A percentile compares a stretch with the other conserved stretches of the same genome.
These are phyloP conservation scores for Esteya vermicola DNA, from an alignment of 2,329 filamentous ascomycete genomes.

Conservation along the genomic window DNA sequence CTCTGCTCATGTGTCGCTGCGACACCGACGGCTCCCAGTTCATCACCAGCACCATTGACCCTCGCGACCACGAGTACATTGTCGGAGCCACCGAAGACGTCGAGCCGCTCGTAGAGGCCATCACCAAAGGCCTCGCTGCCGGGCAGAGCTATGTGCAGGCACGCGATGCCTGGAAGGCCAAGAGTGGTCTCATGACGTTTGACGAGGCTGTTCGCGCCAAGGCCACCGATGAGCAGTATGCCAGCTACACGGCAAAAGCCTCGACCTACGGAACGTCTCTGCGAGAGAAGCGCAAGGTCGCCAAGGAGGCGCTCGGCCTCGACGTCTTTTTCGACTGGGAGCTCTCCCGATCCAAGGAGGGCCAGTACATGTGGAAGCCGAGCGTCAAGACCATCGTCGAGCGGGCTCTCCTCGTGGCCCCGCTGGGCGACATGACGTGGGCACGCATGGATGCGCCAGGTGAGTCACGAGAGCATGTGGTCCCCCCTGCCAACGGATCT, in stretches of 20 bases:
- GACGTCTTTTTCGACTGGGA: conserved; percentile 10
- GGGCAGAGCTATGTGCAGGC: conserved; percentile 15
- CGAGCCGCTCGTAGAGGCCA: conserved; percentile 13
- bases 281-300: not conserved
- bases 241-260: not conserved
- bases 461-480: no score
- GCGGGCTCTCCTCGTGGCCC: conserved; percentile 5
- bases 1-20: conserved; percentile 22
- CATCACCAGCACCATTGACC: conserved; percentile 22
- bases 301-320: not conserved
- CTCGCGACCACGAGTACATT: conserved; percentile 23
- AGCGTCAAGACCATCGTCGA: conserved; percentile 9
- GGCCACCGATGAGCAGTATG: not conserved
- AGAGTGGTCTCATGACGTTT: conserved; percentile 5
- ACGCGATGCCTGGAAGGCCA: conserved; percentile 6
- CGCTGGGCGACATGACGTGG: conserved; percentile 8
- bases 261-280: not conserved
- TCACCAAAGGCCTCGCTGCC: conserved; percentile 12
- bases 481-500: not conserved
- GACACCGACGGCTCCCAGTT: conserved; percentile 23
- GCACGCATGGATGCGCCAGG: conserved; percentile 10
- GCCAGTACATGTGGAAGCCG: conserved; percentile 8
- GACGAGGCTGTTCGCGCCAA: not conserved
- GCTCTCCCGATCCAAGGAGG: conserved; percentile 6
- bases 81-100: conserved; percentile 20